Percentiles rank a stretch among this genome's conserved stretches.
Evolutionary conservation across 805 yeast genomes (phyloP).

Genomic region (Lipomyces sp.): DNA sequence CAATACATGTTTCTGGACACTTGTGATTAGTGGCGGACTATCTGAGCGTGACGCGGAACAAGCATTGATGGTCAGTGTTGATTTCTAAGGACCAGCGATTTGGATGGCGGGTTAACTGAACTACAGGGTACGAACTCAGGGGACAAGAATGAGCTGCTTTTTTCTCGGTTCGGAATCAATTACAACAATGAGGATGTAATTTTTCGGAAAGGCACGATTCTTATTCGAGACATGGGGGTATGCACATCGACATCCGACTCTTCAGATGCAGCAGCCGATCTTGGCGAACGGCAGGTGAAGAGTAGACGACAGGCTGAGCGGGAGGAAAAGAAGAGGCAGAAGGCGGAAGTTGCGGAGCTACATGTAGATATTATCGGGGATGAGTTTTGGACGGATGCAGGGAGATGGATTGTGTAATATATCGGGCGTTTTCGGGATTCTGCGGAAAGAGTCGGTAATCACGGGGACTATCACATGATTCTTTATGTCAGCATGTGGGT

Average conservation of each 20-base stretch:
- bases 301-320: conserved; percentile 57
- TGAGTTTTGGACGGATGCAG: conserved; percentile 57
- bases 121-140: conserved; percentile 69
- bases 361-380: conserved; percentile 71
- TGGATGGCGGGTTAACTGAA: background rate
- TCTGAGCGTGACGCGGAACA: conserved; percentile 83
- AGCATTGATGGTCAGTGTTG: conserved; percentile 50
- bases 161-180: conserved; percentile 76
- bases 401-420: conserved; percentile 5
- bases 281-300: conserved; percentile 15
- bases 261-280: conserved; percentile 11
- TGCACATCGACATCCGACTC: conserved; percentile 14
- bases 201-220: conserved; percentile 79
- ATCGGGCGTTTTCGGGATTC: too few relatives aligned
- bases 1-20: conserved; percentile 90
- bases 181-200: conserved; percentile 90
- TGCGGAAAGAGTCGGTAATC: too few relatives aligned
- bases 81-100: background rate
- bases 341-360: conserved; percentile 51
- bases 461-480: too few relatives aligned
- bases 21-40: conserved; percentile 70
- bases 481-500: too few relatives aligned
- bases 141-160: conserved; percentile 89
- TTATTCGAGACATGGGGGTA: conserved; percentile 53
- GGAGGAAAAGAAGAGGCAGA: conserved; percentile 54